These are phyloP conservation scores for Lactifluus hygrophoroides DNA, from an alignment of 768 basidiomycete genomes.

Conservation along the genomic window DNA sequence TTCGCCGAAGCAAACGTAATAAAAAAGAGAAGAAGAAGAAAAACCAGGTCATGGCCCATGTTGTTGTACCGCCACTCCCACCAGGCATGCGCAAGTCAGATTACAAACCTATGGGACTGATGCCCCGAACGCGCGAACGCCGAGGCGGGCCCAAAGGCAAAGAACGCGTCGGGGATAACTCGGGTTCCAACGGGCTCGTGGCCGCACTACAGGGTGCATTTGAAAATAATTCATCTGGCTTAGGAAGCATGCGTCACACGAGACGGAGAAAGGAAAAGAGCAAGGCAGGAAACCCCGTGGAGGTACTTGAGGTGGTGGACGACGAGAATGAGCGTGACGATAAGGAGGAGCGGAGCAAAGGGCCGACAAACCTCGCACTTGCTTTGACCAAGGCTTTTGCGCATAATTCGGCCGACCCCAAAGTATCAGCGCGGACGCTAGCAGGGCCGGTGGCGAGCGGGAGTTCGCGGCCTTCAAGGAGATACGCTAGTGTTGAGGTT, in stretches of 20 bases:
- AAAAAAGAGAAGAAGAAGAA: too few species aligned
- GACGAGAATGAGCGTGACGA: not conserved
- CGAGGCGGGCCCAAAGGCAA: not conserved
- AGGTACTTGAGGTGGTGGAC: not conserved
- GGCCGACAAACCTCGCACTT: not conserved
- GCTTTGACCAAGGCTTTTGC: conserved; percentile 5
- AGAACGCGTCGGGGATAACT: not conserved
- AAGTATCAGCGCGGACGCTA: not conserved
- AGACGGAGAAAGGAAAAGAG: not conserved
- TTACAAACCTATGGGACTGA: not conserved
- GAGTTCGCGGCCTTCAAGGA: not conserved
- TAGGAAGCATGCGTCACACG: not conserved
- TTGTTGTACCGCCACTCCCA: conserved; percentile 1
- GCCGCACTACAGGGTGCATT: conserved; percentile 5
- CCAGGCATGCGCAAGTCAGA: not conserved
- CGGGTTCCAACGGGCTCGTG: not conserved
- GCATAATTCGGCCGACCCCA: conserved; percentile 1
- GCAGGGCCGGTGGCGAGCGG: not conserved
- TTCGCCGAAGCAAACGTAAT: not conserved
- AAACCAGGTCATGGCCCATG: not conserved
- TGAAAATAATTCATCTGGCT: not conserved
- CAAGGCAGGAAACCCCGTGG: not conserved
- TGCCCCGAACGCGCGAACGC: not conserved
- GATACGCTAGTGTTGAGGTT: not conserved
- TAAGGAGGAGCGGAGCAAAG: not conserved